Evolutionary conservation across 306 rosid species (phyloP), one percentile per base, ranked within the genome.

Genomic region (Sindora glabra): DNA sequence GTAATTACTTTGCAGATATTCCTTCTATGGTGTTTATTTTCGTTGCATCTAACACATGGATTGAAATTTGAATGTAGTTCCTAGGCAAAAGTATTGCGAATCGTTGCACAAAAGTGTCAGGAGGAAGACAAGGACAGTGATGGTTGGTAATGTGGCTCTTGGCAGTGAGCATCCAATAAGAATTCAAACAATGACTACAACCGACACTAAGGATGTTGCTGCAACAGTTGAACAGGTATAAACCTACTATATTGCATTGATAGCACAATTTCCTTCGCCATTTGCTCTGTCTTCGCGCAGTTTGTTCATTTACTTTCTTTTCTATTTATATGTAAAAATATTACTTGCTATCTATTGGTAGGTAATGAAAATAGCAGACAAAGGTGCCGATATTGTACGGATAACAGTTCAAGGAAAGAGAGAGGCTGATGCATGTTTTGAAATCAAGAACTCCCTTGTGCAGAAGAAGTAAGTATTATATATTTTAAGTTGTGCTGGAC

Each of bases 161-260:
- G 97, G 99, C 18, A 89, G 97, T 26, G 97, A 89, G 72, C 97
- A 89, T 76, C 99, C 99, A 2, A 86, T 94, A 73, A 84, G 95
- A 83, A 75, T 94, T 77, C 99, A 94, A 71, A 94, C 99, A n/a
- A 94, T 94, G 99, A 94, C 99, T 36, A 94, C 99, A 55, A 84
- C 73, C 40, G 99, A 94, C 67, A 94, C 99, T 3, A 94, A 94
- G 71, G 94, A 94, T 80, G 80, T 94, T 51, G 75, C 94, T 19
- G 95, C 83, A 67, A 89, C 97, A 34, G 95, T 94, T 63, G 99
- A 94, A 77, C 84, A 94, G 99, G 99, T 22, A 42, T 72, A 36
- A 39, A 42, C 67, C 36, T 50, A 40, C 13, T 67, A 42, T 46
- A 59, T 69, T 9, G 18, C 6, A 27, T 56, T 27, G 10, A 30